These are phyloP conservation scores for Gamsiella multidivaricata DNA, from an alignment of 192 early-diverging fungal species.

Conservation along the genomic window DNA sequence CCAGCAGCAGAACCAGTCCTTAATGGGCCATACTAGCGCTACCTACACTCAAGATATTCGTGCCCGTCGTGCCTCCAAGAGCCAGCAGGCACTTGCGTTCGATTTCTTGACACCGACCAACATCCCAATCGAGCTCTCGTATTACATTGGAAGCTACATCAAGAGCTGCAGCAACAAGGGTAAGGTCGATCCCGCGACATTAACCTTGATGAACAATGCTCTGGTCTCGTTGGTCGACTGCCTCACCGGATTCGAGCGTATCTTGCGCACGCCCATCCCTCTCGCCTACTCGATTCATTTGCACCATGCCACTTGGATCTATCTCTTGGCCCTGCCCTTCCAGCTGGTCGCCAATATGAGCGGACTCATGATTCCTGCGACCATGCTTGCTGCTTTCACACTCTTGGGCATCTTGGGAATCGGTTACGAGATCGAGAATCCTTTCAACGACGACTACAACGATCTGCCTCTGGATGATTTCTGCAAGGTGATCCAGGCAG, in stretches of 20 bases:
- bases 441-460: conserved; percentile 86
- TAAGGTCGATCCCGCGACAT: conserved; percentile 55
- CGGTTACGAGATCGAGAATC: conserved; percentile 93
- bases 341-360: conserved; percentile 67
- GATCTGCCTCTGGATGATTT: conserved; percentile 73
- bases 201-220: conserved; percentile 60
- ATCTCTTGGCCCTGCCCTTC: conserved; percentile 84
- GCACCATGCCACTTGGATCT: conserved; percentile 81
- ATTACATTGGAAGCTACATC: conserved; percentile 69
- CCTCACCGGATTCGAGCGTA: conserved; percentile 83
- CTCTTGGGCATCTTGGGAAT: conserved; percentile 89
- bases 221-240: conserved; percentile 66
- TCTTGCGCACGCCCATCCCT: conserved; percentile 88
- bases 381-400: conserved; percentile 75
- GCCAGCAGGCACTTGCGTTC: conserved; percentile 16
- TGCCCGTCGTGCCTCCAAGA: conserved; percentile 30
- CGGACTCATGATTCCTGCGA: conserved; percentile 74
- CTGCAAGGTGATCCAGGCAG: conserved; percentile 55
- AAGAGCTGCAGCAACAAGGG: conserved; percentile 43
- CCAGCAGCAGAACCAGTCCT: no score
- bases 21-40: neutral
- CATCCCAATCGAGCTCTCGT: conserved; percentile 70
- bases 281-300: conserved; percentile 89
- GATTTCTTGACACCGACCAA: conserved; percentile 50
- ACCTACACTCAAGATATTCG: neutral